Evolutionary conservation across 2,329 filamentous ascomycete genomes (phyloP), one percentile per base, ranked within the genome.

Genomic region (Teratosphaeria zuluensis): DNA sequence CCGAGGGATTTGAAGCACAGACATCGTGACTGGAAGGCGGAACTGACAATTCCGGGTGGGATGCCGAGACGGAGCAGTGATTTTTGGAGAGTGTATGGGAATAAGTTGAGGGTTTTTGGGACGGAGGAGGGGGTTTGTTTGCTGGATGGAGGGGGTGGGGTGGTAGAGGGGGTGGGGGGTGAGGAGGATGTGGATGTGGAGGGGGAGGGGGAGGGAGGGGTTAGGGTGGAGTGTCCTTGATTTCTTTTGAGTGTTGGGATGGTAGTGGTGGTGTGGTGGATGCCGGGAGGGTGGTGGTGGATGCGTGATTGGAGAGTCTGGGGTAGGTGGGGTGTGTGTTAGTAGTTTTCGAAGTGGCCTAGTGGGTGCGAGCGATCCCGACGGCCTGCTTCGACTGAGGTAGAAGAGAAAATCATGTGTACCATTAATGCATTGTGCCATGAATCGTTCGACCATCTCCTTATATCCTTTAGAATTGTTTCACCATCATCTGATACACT

Each of bases 21-120:
- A 19, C 58, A 65, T 21, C 52, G 28, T 12, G 60, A 12, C 58
- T 61, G 46, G 61, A 63, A 42, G 53, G 63, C 70, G 8, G 59
- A 63, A 19, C 19, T 48, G 42, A 48, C 42, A 4, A 48, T 48
- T 19, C 42, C 42, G 1, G 64, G 65, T 8, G 69, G 69, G 2
- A 80, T 86, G 61, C 83, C 84, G 7, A 68, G 73, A 1, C 80
- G 80, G 59, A 73, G 74, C 1, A 74, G 74, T 4, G 70, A 74
- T 16, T 85, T 86, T 65, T 86, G 84, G 84, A 65, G 71, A 3
- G 68, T 78, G 9, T 84, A 84, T 67, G 80, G 80, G 1, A 86
- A 86, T 63, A 81, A 78, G 62, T 67, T 86, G 58, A 74, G 83
- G 46, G 78, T 84, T 1, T 86, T 84, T 72, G 84, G 83, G 2